Evolutionary conservation across 768 basidiomycete species (phyloP), one percentile per base, ranked within the genome.

Genomic region (Lactarius pseudohatsudake): DNA sequence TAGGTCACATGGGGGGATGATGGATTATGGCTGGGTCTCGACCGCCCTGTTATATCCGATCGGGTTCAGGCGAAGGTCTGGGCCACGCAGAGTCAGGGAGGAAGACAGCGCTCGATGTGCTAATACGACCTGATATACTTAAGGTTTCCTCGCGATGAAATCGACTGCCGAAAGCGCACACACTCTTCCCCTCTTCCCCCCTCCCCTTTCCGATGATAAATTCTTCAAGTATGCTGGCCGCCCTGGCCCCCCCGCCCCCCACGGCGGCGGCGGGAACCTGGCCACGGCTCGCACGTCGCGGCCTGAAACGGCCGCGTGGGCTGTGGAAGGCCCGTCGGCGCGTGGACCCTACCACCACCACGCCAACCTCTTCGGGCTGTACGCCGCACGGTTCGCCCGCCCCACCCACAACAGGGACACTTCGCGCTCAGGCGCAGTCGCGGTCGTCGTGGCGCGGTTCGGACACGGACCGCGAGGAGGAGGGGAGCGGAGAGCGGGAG

Each of bases 271-370:
- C 41, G 13, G 58, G 26, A 4, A 38, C 50, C 0, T 67, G 66
- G 66, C 62, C 66, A 32, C 41, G 66, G 26, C 40, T 64, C 57
- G 57, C 57, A n/a, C 66, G 66, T 56, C 66, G 62, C 4, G 50
- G 58, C 34, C 53, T 67, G 47, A 67, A 67, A 22, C 62, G 66
- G 9, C 66, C 66, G 15, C 66, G 66, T 56, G 66, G 66, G 4
- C 10, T 67, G 8, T 67, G 62, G 66, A 67, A 67, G 53, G 66
- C 66, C 15, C 66, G 66, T 20, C 50, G 66, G 32, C 62, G 62
- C 20, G 32, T 63, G 43, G 66, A 67, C 41, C 26, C 57, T n/a
- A 30, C 47, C 9, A 16, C 61, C 38, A n/a, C 61, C 38, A n/a
- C 60, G 1, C 47, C 54, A 18, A 26, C 50, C 3, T 53, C 50